phyloP scores from a whole-genome alignment of 345 rosid species.

The Salix koriyanagi region DNA sequence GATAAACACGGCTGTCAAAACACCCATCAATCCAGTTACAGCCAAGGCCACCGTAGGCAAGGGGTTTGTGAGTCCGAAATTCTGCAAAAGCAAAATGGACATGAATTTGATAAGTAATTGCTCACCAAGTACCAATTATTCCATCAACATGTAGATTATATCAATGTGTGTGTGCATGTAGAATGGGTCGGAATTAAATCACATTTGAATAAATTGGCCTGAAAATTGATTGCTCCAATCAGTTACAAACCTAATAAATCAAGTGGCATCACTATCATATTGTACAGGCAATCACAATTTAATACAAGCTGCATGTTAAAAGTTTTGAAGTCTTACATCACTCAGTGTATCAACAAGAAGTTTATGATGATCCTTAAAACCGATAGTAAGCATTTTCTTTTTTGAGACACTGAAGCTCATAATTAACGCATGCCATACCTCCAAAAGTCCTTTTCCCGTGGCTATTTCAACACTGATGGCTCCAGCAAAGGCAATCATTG shows the following conservation, averaged over 20 bases:
- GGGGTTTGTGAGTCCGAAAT: constrained; percentile 74
- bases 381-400: not conserved
- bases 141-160: not conserved
- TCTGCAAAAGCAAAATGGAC: constrained; percentile 43
- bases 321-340: not conserved
- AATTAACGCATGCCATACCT: constrained; percentile 40
- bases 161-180: not conserved
- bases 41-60: constrained; percentile 85
- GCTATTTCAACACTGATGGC: constrained; percentile 68
- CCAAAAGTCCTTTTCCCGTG: constrained; percentile 85
- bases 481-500: constrained; percentile 85
- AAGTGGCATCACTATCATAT: not conserved
- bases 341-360: not conserved
- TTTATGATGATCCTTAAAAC: not conserved
- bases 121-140: not conserved
- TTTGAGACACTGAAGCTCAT: not conserved
- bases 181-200: not conserved
- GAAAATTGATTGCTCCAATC: not conserved
- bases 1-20: constrained; percentile 74
- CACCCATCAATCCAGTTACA: constrained; percentile 71
- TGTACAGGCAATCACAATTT: not conserved
- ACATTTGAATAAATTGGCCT: not conserved
- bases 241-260: not conserved
- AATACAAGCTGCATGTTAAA: not conserved
- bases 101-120: not conserved